phyloP scores from a whole-genome alignment of 2,329 filamentous ascomycete genomes.

The Chaetomiaceae sp. region DNA sequence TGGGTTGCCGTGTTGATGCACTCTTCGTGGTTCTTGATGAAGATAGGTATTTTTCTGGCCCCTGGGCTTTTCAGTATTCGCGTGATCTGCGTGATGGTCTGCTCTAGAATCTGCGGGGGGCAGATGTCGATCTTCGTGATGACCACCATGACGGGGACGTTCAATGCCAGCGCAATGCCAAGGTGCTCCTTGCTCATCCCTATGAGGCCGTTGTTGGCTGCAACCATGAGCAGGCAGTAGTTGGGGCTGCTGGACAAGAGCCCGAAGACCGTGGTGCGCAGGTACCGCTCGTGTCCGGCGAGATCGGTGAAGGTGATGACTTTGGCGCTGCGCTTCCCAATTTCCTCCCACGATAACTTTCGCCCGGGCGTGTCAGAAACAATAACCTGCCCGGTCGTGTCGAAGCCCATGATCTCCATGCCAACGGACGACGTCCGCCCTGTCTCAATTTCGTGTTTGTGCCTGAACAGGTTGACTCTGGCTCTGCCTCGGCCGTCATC shows the following conservation, averaged over 20 bases:
- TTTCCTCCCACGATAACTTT: slow-evolving; percentile 90
- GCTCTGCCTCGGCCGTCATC: slow-evolving; percentile 93
- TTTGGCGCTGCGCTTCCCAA: slow-evolving; percentile 89
- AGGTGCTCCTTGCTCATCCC: slow-evolving; percentile 99
- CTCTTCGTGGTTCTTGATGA: slow-evolving; percentile 85
- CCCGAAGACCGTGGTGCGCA: slow-evolving; percentile 94
- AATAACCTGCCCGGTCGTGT: slow-evolving; percentile 76
- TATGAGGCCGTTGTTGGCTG: slow-evolving; percentile 92
- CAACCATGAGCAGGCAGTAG: slow-evolving; percentile 97
- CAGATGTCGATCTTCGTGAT: slow-evolving; percentile 99
- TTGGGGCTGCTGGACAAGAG: slow-evolving; percentile 91
- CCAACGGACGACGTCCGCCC: slow-evolving; percentile 93
- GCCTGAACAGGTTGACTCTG: slow-evolving; percentile 89
- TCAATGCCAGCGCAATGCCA: slow-evolving; percentile 87
- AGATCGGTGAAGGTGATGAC: slow-evolving; percentile 95
- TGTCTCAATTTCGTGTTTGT: slow-evolving; percentile 96
- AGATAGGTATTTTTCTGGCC: slow-evolving; percentile 90
- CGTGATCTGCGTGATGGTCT: slow-evolving; percentile 85
- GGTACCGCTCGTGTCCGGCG: slow-evolving; percentile 90
- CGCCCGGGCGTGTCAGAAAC: slow-evolving; percentile 76
- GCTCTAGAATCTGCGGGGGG: slow-evolving; percentile 86
- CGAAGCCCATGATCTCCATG: slow-evolving; percentile 98
- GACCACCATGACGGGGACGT: slow-evolving; percentile 96
- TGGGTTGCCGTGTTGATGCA: slow-evolving; percentile 94
- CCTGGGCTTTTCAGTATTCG: slow-evolving; percentile 92